Percentiles rank a stretch among this genome's conserved stretches.
These are phyloP conservation scores for Orbilia javanica DNA, from an alignment of 2,329 filamentous ascomycete species.

Conservation along the genomic window DNA sequence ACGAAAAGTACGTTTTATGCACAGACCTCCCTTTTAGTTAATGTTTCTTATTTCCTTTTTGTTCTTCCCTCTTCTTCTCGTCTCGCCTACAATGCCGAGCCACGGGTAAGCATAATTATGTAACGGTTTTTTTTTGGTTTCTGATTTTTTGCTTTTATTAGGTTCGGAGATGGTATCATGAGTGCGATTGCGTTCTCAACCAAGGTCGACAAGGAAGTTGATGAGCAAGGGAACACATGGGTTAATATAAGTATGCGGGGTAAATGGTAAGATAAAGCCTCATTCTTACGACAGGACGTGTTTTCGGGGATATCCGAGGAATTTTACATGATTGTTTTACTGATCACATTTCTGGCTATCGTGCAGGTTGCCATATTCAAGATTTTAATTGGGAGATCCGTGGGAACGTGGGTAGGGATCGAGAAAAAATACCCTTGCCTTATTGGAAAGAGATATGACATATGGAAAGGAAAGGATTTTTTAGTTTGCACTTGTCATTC, in stretches of 20 bases:
- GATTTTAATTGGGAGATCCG: constrained; percentile 46
- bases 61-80: not conserved
- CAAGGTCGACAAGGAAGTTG: constrained; percentile 92
- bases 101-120: constrained; percentile 36
- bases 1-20: constrained; percentile 78
- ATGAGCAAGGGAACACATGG: constrained; percentile 83
- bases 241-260: constrained; percentile 85
- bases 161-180: constrained; percentile 86
- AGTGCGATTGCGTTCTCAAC: constrained; percentile 90
- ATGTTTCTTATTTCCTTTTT: constrained; percentile 4
- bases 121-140: constrained; percentile 31
- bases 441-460: constrained; percentile 7
- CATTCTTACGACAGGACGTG: constrained; percentile 26
- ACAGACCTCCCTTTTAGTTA: not conserved
- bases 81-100: constrained; percentile 5
- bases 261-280: constrained; percentile 76
- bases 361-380: constrained; percentile 59
- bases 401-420: constrained; percentile 2
- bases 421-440: constrained; percentile 1
- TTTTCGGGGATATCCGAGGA: constrained; percentile 49
- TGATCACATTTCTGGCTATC: constrained; percentile 31
- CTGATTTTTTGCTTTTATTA: constrained; percentile 12
- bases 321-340: constrained; percentile 8
- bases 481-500: constrained; percentile 4
- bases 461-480: not conserved